Conservation (phyloP, 768 basidiomycete genomes). For the Leccinum arenicola region DNA sequence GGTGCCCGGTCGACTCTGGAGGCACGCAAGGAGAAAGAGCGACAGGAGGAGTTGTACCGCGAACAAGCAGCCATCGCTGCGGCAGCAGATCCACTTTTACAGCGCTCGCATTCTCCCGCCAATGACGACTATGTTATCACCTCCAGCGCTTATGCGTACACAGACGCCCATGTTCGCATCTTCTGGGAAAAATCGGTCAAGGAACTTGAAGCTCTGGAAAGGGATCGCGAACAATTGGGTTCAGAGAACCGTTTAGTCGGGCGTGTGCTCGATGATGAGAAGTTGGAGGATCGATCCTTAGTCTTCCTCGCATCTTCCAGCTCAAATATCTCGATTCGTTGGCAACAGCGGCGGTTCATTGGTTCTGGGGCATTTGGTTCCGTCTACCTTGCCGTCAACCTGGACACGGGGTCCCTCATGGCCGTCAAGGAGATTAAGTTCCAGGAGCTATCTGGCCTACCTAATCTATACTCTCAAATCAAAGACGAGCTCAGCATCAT, state of each 20-base stretch:
- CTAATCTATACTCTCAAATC: constrained; percentile 88
- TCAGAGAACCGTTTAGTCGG: constrained; percentile 77
- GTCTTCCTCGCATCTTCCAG: constrained; percentile 94
- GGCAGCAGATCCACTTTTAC: constrained; percentile 48
- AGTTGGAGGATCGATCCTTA: constrained; percentile 88
- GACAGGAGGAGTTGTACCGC: constrained; percentile 59
- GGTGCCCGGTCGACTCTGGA: constrained; percentile 88
- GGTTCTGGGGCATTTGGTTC: constrained; percentile 98
- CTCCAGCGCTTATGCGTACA: constrained; percentile 40
- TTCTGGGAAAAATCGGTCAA: constrained; percentile 73
- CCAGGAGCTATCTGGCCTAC: constrained; percentile 85
- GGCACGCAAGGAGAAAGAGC: constrained; percentile 87
- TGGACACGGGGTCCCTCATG: constrained; percentile 95
- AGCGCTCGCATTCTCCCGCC: constrained; percentile 38
- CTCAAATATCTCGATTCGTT: constrained; percentile 92
- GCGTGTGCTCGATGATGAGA: constrained; percentile 91
- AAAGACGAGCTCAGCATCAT: constrained; percentile 95
- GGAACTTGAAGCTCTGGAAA: constrained; percentile 64
- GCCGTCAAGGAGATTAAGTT: constrained; percentile 99
- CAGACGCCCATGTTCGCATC: constrained; percentile 62
- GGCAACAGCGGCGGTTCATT: constrained; percentile 98
- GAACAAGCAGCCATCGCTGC: constrained; percentile 51
- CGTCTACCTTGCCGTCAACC: constrained; percentile 98
- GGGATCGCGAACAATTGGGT: constrained; percentile 54
- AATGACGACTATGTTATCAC: constrained; percentile 32